Percentiles rank a stretch among this genome's conserved stretches.
phyloP scores from a whole-genome alignment of 139 green algal genomes.

The Chlamydomonas applanata region DNA sequence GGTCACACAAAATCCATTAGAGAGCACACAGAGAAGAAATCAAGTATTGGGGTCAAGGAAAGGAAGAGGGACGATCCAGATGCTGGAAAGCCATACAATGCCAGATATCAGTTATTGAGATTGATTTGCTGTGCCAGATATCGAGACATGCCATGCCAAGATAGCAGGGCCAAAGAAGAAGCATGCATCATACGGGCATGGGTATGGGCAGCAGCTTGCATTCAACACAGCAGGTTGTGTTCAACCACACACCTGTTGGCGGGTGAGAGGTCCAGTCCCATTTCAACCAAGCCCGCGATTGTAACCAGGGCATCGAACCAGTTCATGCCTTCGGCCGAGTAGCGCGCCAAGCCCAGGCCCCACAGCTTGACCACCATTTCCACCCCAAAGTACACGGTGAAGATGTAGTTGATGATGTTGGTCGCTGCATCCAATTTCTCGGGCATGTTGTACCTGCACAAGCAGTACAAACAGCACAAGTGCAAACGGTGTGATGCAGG shows the following conservation, averaged over 20 bases:
- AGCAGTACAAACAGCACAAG: too few relatives aligned
- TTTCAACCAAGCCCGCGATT: slow-evolving; percentile 49
- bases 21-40: too few relatives aligned
- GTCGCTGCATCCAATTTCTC: slow-evolving; percentile 14
- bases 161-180: background rate
- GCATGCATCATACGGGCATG: background rate
- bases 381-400: slow-evolving; percentile 36
- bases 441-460: slow-evolving; percentile 40
- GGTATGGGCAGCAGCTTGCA: too few relatives aligned
- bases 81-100: too few relatives aligned
- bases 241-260: background rate
- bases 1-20: too few relatives aligned
- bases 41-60: too few relatives aligned
- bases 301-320: slow-evolving; percentile 44
- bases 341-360: slow-evolving; percentile 48
- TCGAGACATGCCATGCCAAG: too few relatives aligned
- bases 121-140: too few relatives aligned
- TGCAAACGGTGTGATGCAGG: too few relatives aligned
- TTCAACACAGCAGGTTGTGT: too few relatives aligned
- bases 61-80: too few relatives aligned
- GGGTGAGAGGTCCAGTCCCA: slow-evolving; percentile 41
- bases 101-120: too few relatives aligned
- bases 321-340: slow-evolving; percentile 50
- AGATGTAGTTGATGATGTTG: slow-evolving; percentile 48
- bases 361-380: slow-evolving; percentile 72